Evolutionary conservation across 352 stramenopile genomes (phyloP).

Genomic region (Pythium chondricola): DNA sequence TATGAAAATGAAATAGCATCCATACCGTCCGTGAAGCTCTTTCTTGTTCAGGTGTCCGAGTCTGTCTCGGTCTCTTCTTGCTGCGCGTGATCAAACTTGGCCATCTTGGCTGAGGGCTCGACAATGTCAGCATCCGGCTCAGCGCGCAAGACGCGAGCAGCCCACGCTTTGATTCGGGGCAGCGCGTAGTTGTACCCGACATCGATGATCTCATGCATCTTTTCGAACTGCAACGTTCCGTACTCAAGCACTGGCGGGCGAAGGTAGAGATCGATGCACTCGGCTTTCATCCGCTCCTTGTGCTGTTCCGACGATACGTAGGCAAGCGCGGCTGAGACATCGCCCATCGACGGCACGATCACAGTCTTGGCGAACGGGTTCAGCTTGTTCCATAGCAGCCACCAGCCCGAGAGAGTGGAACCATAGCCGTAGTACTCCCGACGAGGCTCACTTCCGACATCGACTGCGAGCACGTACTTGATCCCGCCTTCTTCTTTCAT

Average conservation of each 20-base stretch:
- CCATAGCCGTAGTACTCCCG: conserved; percentile 80
- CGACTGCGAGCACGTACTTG: conserved; percentile 86
- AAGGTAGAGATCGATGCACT: conserved; percentile 86
- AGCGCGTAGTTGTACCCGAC: conserved; percentile 81
- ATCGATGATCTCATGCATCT: conserved; percentile 88
- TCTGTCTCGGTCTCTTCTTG: conserved; percentile 6
- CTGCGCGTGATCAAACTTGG: background rate
- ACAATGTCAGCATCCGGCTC: conserved; percentile 66
- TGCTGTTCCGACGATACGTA: conserved; percentile 90
- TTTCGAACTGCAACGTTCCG: conserved; percentile 90
- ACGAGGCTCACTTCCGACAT: conserved; percentile 79
- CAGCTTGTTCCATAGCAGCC: conserved; percentile 87
- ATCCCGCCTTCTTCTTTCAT: conserved; percentile 88
- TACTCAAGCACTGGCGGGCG: conserved; percentile 86
- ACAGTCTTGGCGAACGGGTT: conserved; percentile 88
- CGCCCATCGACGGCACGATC: conserved; percentile 89
- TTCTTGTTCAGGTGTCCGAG: background rate
- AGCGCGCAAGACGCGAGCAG: conserved; percentile 34
- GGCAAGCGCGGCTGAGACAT: conserved; percentile 80
- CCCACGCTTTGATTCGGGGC: conserved; percentile 59
- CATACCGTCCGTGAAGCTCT: background rate
- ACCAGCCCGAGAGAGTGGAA: conserved; percentile 81
- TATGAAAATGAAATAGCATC: conserved; percentile 12
- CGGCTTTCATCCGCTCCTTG: conserved; percentile 76
- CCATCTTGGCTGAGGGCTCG: conserved; percentile 14